A percentile compares a stretch with the other conserved stretches of the same genome.
Conservation (phyloP, 1,284 basidiomycete species). For the Leccinum laetum region DNA sequence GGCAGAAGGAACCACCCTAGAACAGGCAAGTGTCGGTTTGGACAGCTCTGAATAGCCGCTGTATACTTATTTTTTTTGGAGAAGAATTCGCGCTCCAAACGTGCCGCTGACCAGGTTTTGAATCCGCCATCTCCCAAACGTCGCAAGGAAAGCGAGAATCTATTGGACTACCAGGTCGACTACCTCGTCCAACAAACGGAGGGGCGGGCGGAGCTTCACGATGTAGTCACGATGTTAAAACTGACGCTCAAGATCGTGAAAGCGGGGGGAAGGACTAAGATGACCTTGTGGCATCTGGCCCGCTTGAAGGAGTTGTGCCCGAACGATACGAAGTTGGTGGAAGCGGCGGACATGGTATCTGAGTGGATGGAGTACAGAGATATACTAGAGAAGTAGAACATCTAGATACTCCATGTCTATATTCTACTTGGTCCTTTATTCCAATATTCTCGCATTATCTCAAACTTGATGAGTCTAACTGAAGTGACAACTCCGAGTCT, state of each 20-base stretch:
- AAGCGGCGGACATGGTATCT: background rate
- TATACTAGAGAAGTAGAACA: background rate
- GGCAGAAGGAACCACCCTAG: background rate
- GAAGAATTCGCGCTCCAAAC: background rate
- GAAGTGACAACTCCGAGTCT: background rate
- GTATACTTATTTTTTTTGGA: background rate
- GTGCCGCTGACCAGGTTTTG: background rate
- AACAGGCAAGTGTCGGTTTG: background rate
- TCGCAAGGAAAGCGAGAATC: background rate
- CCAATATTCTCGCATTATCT: background rate
- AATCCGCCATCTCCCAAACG: background rate
- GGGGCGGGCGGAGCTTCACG: background rate
- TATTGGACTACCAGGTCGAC: background rate
- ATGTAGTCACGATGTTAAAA: background rate
- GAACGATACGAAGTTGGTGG: background rate
- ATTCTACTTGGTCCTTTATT: too few relatives aligned
- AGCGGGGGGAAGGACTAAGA: background rate
- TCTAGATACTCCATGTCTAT: background rate
- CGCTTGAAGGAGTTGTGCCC: background rate
- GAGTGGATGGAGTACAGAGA: background rate
- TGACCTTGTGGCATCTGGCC: background rate
- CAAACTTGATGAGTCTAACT: background rate
- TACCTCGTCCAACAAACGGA: background rate
- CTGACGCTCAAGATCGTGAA: background rate
- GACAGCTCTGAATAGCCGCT: background rate